Percentiles rank a stretch among this genome's conserved stretches.
These are phyloP conservation scores for Aschersonia sp. DNA, from an alignment of 2,329 filamentous ascomycete species.

Conservation along the genomic window DNA sequence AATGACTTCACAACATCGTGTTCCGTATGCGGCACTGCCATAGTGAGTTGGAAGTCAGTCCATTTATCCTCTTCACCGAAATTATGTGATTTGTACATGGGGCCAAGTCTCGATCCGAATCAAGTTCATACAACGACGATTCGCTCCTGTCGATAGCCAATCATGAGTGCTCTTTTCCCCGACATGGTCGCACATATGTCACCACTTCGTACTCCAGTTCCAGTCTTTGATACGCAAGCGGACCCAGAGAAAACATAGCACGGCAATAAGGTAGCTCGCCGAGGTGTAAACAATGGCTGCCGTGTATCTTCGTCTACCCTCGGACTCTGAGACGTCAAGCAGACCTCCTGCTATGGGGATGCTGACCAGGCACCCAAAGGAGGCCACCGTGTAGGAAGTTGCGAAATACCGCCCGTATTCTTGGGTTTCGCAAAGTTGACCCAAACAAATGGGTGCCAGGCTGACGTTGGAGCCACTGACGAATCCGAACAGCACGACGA, in stretches of 20 bases:
- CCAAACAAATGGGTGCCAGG: constrained; percentile 65
- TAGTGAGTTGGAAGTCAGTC: not conserved
- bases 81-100: not conserved
- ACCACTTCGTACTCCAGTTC: not conserved
- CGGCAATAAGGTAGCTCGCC: constrained; percentile 2
- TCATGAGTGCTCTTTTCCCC: not conserved
- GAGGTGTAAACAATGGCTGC: constrained; percentile 3
- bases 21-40: not conserved
- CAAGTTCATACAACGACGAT: not conserved
- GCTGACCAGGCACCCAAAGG: constrained; percentile 47
- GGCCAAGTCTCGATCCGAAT: not conserved
- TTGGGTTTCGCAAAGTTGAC: constrained; percentile 62
- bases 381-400: constrained; percentile 64
- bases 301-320: not conserved
- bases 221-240: constrained; percentile 1
- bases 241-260: constrained; percentile 4
- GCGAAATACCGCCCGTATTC: constrained; percentile 66
- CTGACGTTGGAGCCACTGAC: constrained; percentile 66
- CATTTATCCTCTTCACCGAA: not conserved
- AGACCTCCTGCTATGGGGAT: constrained; percentile 27
- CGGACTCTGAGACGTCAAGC: constrained; percentile 4
- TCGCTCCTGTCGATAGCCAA: not conserved
- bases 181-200: not conserved
- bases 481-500: constrained; percentile 63
- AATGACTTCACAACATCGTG: not conserved